Base-by-base conservation (phyloP, 305 asterid species). In the Fraxinus greggii region DNA sequence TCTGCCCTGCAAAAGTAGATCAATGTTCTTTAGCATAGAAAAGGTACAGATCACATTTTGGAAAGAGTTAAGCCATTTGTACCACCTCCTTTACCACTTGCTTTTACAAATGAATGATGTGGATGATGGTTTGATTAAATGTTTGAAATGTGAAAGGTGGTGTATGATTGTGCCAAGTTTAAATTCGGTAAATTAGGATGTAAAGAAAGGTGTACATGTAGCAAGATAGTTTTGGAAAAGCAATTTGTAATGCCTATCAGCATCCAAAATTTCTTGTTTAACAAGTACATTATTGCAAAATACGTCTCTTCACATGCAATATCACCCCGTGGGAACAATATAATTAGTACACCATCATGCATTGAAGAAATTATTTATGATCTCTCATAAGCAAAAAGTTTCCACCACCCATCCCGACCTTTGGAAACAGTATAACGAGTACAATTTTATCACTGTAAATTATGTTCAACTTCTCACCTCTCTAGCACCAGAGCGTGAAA, bases 401-500 rank as follows among this genome's bases (percentile, higher is more conserved):
- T 67, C 35, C 74, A 67, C 72, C 36, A 67, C 35, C n/a, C 73
- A 65, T 65, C 73, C 35, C 1, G 1, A 65, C 32, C 35, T 8
- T 15, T 21, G 75, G 40, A 69, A 69, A 69, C 75, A 29, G 5
- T 65, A 69, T 28, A 69, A 10, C 21, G 1, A 29, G 32, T 65
- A 65, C 73, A 70, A 70, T 31, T 8, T 70, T 70, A 19, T 26
- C 24, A 12, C n/a, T 10, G 12, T 3, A 21, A 33, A 15, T 54
- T 40, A 75, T 17, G 9, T 12, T 33, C 7, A 12, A 32, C 67
- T 7, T 33, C 80, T 77, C 73, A 91, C 93, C 93, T 93, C 97
- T 90, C 90, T 84, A 32, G 95, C 98, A 82, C 97, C 95, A 72
- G 94, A 93, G 29, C 97, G 91, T 42, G 95, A 85, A 26, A 93